phyloP scores from a whole-genome alignment of 2,329 filamentous ascomycete genomes.

The Capronia americana region DNA sequence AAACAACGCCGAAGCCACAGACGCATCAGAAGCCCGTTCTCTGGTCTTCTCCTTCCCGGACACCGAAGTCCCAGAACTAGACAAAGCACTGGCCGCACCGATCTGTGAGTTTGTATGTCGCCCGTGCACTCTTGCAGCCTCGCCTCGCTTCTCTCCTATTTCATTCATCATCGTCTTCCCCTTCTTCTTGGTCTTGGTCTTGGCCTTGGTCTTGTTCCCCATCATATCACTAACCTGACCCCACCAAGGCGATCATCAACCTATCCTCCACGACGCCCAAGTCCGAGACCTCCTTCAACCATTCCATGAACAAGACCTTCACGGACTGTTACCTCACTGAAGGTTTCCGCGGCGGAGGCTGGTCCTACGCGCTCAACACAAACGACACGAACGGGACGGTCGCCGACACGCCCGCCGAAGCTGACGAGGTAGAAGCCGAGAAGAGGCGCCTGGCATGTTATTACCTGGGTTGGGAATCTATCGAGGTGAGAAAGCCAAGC shows the following conservation, averaged over 20 bases:
- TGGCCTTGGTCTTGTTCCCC: too few relatives aligned
- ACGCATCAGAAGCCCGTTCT: constrained; percentile 1
- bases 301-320: constrained; percentile 28
- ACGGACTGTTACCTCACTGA: constrained; percentile 16
- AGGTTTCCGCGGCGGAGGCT: constrained; percentile 24
- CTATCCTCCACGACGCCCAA: constrained; percentile 7
- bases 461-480: constrained; percentile 24
- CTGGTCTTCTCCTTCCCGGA: constrained; percentile 21
- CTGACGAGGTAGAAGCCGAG: background rate
- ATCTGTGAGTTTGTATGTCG: constrained; percentile 25
- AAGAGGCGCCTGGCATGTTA: constrained; percentile 17
- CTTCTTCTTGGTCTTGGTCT: too few relatives aligned
- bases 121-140: background rate
- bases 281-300: background rate
- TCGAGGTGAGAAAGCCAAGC: constrained; percentile 20
- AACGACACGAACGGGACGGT: constrained; percentile 16
- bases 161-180: background rate
- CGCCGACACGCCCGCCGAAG: background rate
- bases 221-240: too few relatives aligned
- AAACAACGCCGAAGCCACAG: background rate
- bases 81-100: constrained; percentile 18
- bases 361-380: constrained; percentile 18
- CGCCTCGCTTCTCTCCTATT: background rate
- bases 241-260: constrained; percentile 16
- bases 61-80: constrained; percentile 4